Evolutionary conservation across 306 rosid genomes (phyloP).

Genomic region (Casuarina cunninghamiana): DNA sequence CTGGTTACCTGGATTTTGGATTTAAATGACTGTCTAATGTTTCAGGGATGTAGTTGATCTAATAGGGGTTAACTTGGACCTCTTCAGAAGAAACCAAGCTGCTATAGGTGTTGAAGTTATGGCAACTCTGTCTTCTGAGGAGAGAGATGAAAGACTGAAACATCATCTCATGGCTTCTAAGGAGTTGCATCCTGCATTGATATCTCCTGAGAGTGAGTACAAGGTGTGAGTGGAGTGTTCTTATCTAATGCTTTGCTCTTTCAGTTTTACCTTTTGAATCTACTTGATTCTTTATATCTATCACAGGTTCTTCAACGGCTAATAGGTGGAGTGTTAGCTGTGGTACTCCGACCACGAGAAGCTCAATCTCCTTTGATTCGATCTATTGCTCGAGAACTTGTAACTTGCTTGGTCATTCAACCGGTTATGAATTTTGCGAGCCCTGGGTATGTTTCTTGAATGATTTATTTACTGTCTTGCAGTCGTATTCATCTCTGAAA

Average conservation of each 20-base stretch:
- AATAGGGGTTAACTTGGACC: slow-evolving; percentile 83
- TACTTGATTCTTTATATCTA: slow-evolving; percentile 33
- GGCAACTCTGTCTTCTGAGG: slow-evolving; percentile 89
- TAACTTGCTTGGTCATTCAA: slow-evolving; percentile 88
- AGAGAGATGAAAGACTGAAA: slow-evolving; percentile 93
- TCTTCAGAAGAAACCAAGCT: slow-evolving; percentile 95
- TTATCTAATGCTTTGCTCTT: slow-evolving; percentile 30
- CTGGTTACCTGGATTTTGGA: not conserved
- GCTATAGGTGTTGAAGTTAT: slow-evolving; percentile 85
- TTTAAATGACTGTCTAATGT: slow-evolving; percentile 16
- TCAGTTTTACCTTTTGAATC: slow-evolving; percentile 32
- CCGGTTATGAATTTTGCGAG: slow-evolving; percentile 87
- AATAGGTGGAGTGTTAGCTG: slow-evolving; percentile 81
- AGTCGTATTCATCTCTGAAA: not conserved
- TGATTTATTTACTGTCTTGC: slow-evolving; percentile 17
- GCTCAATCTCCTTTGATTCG: slow-evolving; percentile 81
- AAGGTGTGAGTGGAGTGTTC: slow-evolving; percentile 97
- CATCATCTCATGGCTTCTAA: slow-evolving; percentile 75
- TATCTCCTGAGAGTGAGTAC: slow-evolving; percentile 99
- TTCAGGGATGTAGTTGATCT: slow-evolving; percentile 86
- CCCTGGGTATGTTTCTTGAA: slow-evolving; percentile 79
- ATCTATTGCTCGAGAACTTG: slow-evolving; percentile 81
- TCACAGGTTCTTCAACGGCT: slow-evolving; percentile 80
- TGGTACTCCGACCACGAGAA: slow-evolving; percentile 78
- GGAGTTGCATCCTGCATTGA: slow-evolving; percentile 96